Conservation (phyloP, 1,284 basidiomycete species). For the Ustilago loliicola region DNA sequence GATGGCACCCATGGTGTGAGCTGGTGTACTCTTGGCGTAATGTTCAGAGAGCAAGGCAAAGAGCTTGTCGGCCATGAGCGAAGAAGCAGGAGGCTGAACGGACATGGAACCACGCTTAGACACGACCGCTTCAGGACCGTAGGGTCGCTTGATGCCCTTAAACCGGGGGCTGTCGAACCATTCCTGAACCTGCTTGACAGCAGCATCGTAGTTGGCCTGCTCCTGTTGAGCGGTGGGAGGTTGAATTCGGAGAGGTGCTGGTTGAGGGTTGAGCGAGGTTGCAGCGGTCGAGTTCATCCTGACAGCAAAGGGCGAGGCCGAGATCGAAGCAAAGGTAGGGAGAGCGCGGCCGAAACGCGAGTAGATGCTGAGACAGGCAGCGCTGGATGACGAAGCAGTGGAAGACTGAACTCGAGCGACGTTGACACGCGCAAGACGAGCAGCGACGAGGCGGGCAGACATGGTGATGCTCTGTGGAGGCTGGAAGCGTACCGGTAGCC, state of each 20-base stretch:
- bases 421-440: constrained; percentile 49
- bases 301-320: constrained; percentile 5
- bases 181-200: constrained; percentile 77
- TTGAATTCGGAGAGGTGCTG: constrained; percentile 76
- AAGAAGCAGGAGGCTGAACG: constrained; percentile 79
- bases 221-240: constrained; percentile 79
- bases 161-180: constrained; percentile 86
- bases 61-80: constrained; percentile 85
- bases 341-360: constrained; percentile 6
- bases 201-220: constrained; percentile 77
- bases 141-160: constrained; percentile 80
- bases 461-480: constrained; percentile 25
- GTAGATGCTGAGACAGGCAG: constrained; percentile 23
- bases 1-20: constrained; percentile 72
- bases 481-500: neutral
- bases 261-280: constrained; percentile 73
- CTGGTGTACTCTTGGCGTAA: constrained; percentile 74
- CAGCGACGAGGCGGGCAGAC: constrained; percentile 36
- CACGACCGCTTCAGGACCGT: constrained; percentile 82
- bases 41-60: constrained; percentile 78
- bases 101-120: constrained; percentile 90
- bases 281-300: constrained; percentile 74
- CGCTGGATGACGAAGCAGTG: constrained; percentile 14
- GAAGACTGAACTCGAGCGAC: constrained; percentile 29
- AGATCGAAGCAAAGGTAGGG: constrained; percentile 7